Conservation (phyloP, 768 basidiomycete species). For the Lactarius akahatsu region DNA sequence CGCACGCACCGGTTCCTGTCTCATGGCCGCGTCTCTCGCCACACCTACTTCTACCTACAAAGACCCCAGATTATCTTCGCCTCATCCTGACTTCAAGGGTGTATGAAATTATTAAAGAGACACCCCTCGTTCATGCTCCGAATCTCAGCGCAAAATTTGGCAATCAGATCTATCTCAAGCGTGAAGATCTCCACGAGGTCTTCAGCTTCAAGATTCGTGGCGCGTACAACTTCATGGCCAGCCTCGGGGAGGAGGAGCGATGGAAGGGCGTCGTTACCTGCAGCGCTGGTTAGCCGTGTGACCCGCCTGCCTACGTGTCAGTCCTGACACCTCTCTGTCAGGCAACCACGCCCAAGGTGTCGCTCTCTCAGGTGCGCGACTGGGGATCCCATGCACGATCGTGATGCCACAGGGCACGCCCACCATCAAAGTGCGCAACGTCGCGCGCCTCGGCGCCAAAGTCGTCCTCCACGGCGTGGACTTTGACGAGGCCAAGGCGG, state of each 20-base stretch:
- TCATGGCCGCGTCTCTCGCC: constrained; percentile 64
- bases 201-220: constrained; percentile 99
- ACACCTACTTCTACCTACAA: constrained; percentile 61
- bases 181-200: constrained; percentile 95
- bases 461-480: constrained; percentile 89
- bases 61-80: constrained; percentile 83
- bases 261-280: constrained; percentile 99
- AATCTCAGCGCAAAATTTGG: constrained; percentile 87
- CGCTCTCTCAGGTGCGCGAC: constrained; percentile 85
- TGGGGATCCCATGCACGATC: constrained; percentile 95
- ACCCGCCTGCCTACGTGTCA: constrained; percentile 9
- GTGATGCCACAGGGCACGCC: constrained; percentile 97
- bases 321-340: constrained; percentile 36
- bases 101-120: constrained; percentile 86
- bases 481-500: constrained; percentile 94
- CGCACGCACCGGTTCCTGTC: constrained; percentile 63
- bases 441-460: constrained; percentile 91
- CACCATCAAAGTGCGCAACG: constrained; percentile 93
- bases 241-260: constrained; percentile 79
- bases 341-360: constrained; percentile 99
- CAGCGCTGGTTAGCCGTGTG: constrained; percentile 78
- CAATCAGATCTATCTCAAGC: constrained; percentile 93
- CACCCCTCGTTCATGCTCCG: constrained; percentile 83
- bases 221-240: constrained; percentile 98
- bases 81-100: constrained; percentile 89